phyloP scores from a whole-genome alignment of 352 stramenopile genomes.

The Globisporangium iwayamae region DNA sequence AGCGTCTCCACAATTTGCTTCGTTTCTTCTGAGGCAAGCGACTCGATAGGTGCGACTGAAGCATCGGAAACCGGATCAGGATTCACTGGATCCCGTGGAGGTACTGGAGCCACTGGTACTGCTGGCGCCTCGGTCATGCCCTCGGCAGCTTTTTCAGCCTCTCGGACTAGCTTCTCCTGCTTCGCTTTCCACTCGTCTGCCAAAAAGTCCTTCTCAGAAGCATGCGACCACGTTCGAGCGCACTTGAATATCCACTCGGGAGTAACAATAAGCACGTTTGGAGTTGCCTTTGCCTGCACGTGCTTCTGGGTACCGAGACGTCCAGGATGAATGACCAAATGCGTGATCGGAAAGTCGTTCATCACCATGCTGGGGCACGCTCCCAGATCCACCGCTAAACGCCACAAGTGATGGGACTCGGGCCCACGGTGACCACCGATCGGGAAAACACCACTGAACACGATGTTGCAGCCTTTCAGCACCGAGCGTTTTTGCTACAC shows the following conservation, averaged over 20 bases:
- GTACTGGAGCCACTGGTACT: neutral
- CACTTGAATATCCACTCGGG: constrained; percentile 83
- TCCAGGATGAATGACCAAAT: constrained; percentile 80
- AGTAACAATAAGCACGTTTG: constrained; percentile 59
- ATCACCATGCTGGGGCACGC: constrained; percentile 63
- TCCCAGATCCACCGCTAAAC: constrained; percentile 66
- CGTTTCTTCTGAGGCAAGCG: neutral
- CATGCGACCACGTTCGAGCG: constrained; percentile 61
- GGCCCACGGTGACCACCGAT: constrained; percentile 50
- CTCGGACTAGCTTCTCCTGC: constrained; percentile 19
- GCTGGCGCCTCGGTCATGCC: constrained; percentile 8
- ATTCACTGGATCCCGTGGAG: neutral
- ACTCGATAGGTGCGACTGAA: neutral
- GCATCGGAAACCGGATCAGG: neutral
- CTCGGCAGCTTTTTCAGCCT: constrained; percentile 17
- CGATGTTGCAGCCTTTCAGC: constrained; percentile 56
- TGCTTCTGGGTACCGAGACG: constrained; percentile 82
- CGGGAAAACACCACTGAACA: constrained; percentile 82
- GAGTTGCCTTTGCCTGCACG: constrained; percentile 61
- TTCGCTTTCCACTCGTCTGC: constrained; percentile 63
- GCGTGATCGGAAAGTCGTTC: constrained; percentile 74
- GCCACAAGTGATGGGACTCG: constrained; percentile 73
- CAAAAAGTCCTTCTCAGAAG: constrained; percentile 60
- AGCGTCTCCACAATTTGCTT: neutral
- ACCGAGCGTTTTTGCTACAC: constrained; percentile 69